A percentile compares a stretch with the other conserved stretches of the same genome.
These are phyloP conservation scores for Leptographium wingfieldii DNA, from an alignment of 2,329 filamentous ascomycete species.

Conservation along the genomic window DNA sequence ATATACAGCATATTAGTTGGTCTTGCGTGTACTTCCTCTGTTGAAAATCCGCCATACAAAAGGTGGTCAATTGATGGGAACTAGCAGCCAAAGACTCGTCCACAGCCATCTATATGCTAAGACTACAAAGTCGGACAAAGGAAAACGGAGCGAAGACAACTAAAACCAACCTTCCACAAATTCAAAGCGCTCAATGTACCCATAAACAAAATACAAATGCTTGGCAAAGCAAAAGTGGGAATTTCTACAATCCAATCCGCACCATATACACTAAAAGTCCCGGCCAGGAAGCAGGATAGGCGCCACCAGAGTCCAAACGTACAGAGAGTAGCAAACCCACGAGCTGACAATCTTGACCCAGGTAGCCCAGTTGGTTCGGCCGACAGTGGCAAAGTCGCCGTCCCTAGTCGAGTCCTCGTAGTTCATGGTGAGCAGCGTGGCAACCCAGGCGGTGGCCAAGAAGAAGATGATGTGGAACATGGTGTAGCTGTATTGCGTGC, in stretches of 20 bases:
- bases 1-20: neutral
- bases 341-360: conserved; percentile 99
- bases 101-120: neutral
- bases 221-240: neutral
- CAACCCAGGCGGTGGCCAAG: conserved; percentile 90
- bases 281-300: conserved; percentile 76
- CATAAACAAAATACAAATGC: neutral
- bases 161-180: neutral
- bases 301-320: conserved; percentile 83
- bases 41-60: no score
- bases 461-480: conserved; percentile 98
- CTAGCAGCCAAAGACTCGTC: no score
- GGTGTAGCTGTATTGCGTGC: conserved; percentile 91
- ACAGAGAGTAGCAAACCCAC: conserved; percentile 93
- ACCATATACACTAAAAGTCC: conserved; percentile 27
- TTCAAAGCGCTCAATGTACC: neutral
- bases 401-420: conserved; percentile 51
- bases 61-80: no score
- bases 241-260: neutral
- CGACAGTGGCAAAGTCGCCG: conserved; percentile 79
- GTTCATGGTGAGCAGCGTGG: conserved; percentile 71
- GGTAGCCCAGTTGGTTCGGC: conserved; percentile 89
- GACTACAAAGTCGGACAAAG: neutral
- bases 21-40: no score
- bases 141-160: neutral